Conservation (phyloP, 345 rosid species). For the Alliaria petiolata region DNA sequence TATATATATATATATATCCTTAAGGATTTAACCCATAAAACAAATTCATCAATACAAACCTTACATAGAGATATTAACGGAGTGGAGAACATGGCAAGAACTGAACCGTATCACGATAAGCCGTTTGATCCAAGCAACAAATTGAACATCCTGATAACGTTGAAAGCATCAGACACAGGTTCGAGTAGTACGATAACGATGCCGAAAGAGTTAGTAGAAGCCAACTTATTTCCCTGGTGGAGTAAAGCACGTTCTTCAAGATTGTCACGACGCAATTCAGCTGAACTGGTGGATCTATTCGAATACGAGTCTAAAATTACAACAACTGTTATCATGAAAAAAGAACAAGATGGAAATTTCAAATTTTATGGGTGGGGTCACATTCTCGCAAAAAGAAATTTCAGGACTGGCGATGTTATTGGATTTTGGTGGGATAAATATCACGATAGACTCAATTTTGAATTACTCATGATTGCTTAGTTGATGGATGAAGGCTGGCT, state of each 20-base stretch:
- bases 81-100: neutral
- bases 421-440: slow-evolving; percentile 13
- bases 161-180: neutral
- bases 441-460: too few species aligned
- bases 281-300: too few species aligned
- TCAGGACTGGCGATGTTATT: neutral
- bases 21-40: neutral
- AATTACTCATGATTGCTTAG: too few species aligned
- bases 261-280: too few species aligned
- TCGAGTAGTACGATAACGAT: neutral
- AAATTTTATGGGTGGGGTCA: too few species aligned
- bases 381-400: neutral
- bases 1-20: neutral
- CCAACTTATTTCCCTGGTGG: neutral
- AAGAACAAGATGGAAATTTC: too few species aligned
- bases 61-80: neutral
- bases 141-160: neutral
- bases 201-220: neutral
- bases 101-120: neutral
- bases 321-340: too few species aligned
- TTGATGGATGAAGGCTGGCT: too few species aligned
- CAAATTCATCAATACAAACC: neutral
- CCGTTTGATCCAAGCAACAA: neutral
- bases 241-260: neutral
- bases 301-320: too few species aligned